phyloP scores from a whole-genome alignment of 805 yeast species.

The Metschnikowia kofuensis region DNA sequence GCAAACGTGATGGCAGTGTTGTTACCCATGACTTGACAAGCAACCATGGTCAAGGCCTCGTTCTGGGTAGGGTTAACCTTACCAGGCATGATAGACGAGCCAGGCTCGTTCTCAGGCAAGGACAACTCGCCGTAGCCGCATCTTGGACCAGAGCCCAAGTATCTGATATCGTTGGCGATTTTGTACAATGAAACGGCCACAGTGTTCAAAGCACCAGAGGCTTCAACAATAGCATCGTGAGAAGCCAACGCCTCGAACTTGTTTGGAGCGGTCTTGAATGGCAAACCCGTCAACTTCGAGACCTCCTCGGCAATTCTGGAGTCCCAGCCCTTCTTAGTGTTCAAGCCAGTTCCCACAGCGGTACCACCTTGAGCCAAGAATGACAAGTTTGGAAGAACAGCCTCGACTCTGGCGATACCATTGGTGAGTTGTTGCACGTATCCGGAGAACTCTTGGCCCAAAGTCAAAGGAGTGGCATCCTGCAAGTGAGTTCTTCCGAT shows the following conservation, averaged over 20 bases:
- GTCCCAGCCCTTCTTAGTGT: constrained; percentile 90
- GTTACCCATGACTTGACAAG: constrained; percentile 97
- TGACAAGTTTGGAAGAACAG: constrained; percentile 69
- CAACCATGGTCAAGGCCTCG: constrained; percentile 98
- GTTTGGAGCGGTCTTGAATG: constrained; percentile 94
- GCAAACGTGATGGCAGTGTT: constrained; percentile 92
- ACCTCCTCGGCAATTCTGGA: constrained; percentile 84
- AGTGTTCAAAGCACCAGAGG: constrained; percentile 95
- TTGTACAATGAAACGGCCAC: constrained; percentile 90
- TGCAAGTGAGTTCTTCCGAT: constrained; percentile 99
- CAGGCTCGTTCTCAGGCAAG: constrained; percentile 98
- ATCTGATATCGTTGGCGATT: constrained; percentile 97
- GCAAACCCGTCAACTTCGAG: constrained; percentile 79
- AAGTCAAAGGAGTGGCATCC: constrained; percentile 96
- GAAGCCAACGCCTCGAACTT: constrained; percentile 99
- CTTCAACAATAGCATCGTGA: constrained; percentile 97
- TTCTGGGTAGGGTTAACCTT: constrained; percentile 99
- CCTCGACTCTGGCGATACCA: constrained; percentile 85
- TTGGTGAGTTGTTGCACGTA: constrained; percentile 90
- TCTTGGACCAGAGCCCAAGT: constrained; percentile 98
- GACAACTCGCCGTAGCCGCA: constrained; percentile 97
- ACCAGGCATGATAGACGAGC: constrained; percentile 99
- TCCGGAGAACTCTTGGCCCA: constrained; percentile 98
- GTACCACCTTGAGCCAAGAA: constrained; percentile 98
- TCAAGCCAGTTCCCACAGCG: constrained; percentile 98